Base-by-base conservation (phyloP, 78 protist species). In the Speleostelium caveatum region DNA sequence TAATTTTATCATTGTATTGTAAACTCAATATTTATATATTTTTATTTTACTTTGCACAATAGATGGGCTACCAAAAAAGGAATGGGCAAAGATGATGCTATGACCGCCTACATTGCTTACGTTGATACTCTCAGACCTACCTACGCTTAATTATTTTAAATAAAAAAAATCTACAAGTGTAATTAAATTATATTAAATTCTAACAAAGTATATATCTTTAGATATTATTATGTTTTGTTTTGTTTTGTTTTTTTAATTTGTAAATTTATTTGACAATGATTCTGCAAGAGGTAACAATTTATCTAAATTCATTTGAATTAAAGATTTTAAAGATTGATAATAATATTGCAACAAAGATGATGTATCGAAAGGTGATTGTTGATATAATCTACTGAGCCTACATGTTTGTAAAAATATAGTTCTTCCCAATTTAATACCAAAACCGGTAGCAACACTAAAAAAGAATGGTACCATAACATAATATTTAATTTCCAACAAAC, bases 381-480 rank as follows among this genome's bases (percentile, higher is more conserved):
- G 51, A 38, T 36, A 49, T 36, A 28, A 65, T 65, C 5, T 32
- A 17, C 53, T 36, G 17, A n/a, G 49, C 19, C 19, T 65, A 8
- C 3, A 65, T 65, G 22, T 5, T 7, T 36, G 72, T 36, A 45
- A 6, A 69, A 68, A 80, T 1, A 42, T 30, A 2, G 78, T 35
- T 60, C 89, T 72, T 22, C 89, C 74, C 76, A 80, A 51, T 59
- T 80, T 80, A 21, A 80, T 68, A 30, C 89, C 89, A 39, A 80
- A 68, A 2, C 89, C 89, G 0, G 63, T 38, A 14, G 89, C 77
- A 22, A 80, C 68, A 28, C 45, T 41, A 7, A 80, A 21, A 45
- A 80, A 59, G 21, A 80, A 68, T 80, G 89, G 89, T 68, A 63
- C 60, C 2, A 80, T 6, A 21, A 80, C 32, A 28, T 35, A 58